phyloP scores from a whole-genome alignment of 2,329 filamentous ascomycete species.

The Trichoderma semiorbis region DNA sequence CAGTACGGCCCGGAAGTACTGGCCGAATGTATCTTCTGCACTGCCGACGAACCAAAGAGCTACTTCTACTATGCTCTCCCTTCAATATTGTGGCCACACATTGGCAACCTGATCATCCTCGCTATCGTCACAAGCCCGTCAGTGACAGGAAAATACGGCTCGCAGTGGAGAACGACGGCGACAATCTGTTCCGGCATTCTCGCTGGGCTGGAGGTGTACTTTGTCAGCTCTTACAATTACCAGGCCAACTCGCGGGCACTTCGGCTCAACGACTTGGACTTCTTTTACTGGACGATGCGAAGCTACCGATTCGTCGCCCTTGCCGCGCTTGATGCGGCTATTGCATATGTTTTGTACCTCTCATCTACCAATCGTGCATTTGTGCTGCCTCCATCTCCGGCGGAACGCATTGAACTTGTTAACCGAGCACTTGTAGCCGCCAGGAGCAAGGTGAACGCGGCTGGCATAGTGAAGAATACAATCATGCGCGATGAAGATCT shows the following conservation, averaged over 20 bases:
- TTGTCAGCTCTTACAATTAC: slow-evolving; percentile 62
- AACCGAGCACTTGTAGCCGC: slow-evolving; percentile 55
- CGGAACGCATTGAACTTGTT: slow-evolving; percentile 62
- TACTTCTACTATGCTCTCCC: slow-evolving; percentile 83
- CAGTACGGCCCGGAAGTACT: slow-evolving; percentile 75
- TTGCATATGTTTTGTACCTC: slow-evolving; percentile 69
- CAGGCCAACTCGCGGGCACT: slow-evolving; percentile 60
- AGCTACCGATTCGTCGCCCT: slow-evolving; percentile 62
- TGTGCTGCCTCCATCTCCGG: slow-evolving; percentile 55
- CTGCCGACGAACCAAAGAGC: slow-evolving; percentile 60
- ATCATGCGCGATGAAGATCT: slow-evolving; percentile 69
- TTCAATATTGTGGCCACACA: slow-evolving; percentile 69
- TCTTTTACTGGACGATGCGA: slow-evolving; percentile 68
- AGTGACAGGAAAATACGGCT: slow-evolving; percentile 60
- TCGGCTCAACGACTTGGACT: slow-evolving; percentile 61
- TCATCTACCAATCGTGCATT: slow-evolving; percentile 79
- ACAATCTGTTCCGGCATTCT: slow-evolving; percentile 59
- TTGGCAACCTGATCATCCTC: slow-evolving; percentile 70
- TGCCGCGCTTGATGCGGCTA: slow-evolving; percentile 57
- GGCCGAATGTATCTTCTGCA: slow-evolving; percentile 78
- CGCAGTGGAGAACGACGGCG: slow-evolving; percentile 68
- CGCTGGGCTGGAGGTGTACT: slow-evolving; percentile 62
- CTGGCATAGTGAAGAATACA: slow-evolving; percentile 77
- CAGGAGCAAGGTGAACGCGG: slow-evolving; percentile 65
- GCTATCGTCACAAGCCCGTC: slow-evolving; percentile 69